Evolutionary conservation across 257 asterid genomes (phyloP), one percentile per base, ranked within the genome.

Genomic region (Solanum sparsipilum): DNA sequence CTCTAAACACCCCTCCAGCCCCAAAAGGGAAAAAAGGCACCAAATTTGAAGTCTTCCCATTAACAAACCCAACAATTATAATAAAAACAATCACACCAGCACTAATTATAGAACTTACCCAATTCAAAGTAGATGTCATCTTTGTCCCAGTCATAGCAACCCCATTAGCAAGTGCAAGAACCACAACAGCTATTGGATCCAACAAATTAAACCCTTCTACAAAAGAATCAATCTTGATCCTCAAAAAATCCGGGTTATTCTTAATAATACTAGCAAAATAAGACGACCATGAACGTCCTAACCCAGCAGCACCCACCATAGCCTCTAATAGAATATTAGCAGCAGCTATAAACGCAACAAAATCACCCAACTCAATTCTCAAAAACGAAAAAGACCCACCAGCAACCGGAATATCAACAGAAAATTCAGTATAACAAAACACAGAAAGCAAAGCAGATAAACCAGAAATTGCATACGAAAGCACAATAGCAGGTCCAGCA

Each of bases 271-370:
- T 93, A 21, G 99, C 94, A 56, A 97, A 90, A 87, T 97, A 96
- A 0, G 99, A 96, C 0, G 99, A 92, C 99, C 99, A 97, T 0
- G 99, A 93, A 9, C 99, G 94, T 18, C 99, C 99, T 86, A 96
- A 91, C 5, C 99, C 99, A 21, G 99, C 99, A 41, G 99, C 96
- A 32, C 99, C 99, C 1, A 97, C 99, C 71, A 97, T 90, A 10
- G 96, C 98, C 74, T 97, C 99, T 20, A 97, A 87, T 35, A 97
- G 35, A 67, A 97, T 96, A 71, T 97, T 97, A 1, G 96, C 98
- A 32, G 98, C 98, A 48, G 99, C 99, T 39, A 97, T 93, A 32
- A 92, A 97, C 5, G 99, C 98, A 32, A 96, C 76, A 76, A 97
- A 97, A 92, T 97, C 99, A 56, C 99, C 99, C 92, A 96, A 92